Evolutionary conservation across 1,284 basidiomycete genomes (phyloP).

Genomic region (Puccinia hordei): DNA sequence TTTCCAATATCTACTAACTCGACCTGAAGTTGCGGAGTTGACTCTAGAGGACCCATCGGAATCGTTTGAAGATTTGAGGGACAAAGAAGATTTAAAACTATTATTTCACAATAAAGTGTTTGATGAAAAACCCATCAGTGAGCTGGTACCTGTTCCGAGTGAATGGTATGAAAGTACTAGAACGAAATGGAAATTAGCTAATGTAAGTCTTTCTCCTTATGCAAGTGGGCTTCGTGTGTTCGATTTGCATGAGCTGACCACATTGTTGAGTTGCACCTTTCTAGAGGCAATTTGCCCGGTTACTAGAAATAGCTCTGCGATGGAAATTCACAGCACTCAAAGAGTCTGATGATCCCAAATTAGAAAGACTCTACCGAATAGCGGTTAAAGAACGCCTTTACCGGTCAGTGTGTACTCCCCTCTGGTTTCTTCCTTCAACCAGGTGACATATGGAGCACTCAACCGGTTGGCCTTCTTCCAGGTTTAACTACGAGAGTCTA

Average conservation of each 20-base stretch:
- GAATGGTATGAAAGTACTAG: slow-evolving; percentile 79
- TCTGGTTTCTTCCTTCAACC: slow-evolving; percentile 11
- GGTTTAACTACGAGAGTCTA: slow-evolving; percentile 71
- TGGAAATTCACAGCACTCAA: slow-evolving; percentile 12
- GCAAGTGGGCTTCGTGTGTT: slow-evolving; percentile 6
- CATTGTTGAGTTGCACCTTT: neutral
- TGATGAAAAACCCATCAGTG: slow-evolving; percentile 64
- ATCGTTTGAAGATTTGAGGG: slow-evolving; percentile 89
- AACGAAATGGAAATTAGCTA: slow-evolving; percentile 81
- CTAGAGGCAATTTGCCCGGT: slow-evolving; percentile 48
- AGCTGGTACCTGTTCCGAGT: slow-evolving; percentile 75
- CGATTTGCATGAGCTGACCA: neutral
- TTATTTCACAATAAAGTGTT: slow-evolving; percentile 70
- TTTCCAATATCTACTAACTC: slow-evolving; percentile 73
- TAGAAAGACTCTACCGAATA: slow-evolving; percentile 56
- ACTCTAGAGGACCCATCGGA: slow-evolving; percentile 97
- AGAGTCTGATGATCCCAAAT: slow-evolving; percentile 34
- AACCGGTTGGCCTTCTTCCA: slow-evolving; percentile 34
- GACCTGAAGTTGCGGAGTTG: slow-evolving; percentile 76
- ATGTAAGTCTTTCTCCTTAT: slow-evolving; percentile 64
- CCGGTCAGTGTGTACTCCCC: slow-evolving; percentile 61
- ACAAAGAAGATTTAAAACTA: slow-evolving; percentile 84
- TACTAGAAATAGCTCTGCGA: slow-evolving; percentile 43
- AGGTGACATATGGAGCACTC: slow-evolving; percentile 10
- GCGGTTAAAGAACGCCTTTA: slow-evolving; percentile 77